Percentiles rank a stretch among this genome's conserved stretches.
phyloP scores from a whole-genome alignment of 768 basidiomycete genomes.

The Russula foetens region DNA sequence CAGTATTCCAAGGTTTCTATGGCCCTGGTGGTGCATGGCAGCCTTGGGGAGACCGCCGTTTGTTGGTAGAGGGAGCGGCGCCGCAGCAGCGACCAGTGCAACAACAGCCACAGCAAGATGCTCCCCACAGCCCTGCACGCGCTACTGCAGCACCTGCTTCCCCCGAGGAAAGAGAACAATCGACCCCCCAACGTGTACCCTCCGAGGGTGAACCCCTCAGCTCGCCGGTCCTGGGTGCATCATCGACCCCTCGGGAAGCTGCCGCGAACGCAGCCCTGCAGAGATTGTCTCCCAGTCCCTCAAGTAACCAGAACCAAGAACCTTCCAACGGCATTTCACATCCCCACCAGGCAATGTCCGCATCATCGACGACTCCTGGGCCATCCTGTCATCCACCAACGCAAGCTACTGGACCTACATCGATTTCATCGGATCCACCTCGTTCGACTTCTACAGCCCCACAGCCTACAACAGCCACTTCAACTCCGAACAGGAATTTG shows the following conservation, averaged over 20 bases:
- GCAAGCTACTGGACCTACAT: not conserved
- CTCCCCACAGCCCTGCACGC: not conserved
- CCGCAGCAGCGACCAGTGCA: conserved; percentile 9
- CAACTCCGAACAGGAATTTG: conserved; percentile 14
- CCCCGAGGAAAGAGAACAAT: conserved; percentile 1
- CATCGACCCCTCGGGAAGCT: conserved; percentile 38
- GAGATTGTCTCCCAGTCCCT: conserved; percentile 29
- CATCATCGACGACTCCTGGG: conserved; percentile 8
- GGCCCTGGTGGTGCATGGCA: conserved; percentile 17
- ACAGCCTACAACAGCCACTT: conserved; percentile 12
- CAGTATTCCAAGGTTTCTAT: conserved; percentile 18
- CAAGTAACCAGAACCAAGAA: not conserved
- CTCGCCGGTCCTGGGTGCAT: conserved; percentile 12
- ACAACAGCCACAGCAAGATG: not conserved
- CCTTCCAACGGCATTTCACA: not conserved
- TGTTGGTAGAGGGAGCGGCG: not conserved
- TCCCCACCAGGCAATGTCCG: not conserved
- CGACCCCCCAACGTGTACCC: not conserved
- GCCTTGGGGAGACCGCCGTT: conserved; percentile 14
- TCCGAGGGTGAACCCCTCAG: not conserved
- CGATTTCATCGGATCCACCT: not conserved
- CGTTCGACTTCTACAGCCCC: not conserved
- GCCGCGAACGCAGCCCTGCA: conserved; percentile 64
- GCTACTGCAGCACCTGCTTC: not conserved
- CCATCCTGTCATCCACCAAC: not conserved